A percentile compares a stretch with the other conserved stretches of the same genome.
Evolutionary conservation across 345 rosid species (phyloP).

Genomic region (Microcos paniculata): DNA sequence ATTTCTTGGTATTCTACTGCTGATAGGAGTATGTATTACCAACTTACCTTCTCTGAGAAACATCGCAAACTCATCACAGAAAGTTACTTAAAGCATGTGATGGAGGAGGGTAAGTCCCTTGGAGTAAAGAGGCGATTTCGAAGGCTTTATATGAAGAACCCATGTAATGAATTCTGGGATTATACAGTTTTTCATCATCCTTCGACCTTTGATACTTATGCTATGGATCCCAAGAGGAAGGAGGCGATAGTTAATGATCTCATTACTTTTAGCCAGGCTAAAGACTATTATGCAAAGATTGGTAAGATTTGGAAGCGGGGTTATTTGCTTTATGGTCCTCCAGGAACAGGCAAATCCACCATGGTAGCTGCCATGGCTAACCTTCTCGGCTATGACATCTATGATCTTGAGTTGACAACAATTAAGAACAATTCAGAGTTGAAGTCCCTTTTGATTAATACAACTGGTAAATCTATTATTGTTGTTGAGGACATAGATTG

Average conservation of each 20-base stretch:
- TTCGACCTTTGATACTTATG: conserved; percentile 50
- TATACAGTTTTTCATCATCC: conserved; percentile 52
- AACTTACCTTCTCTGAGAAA: conserved; percentile 39
- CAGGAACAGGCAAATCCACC: conserved; percentile 75
- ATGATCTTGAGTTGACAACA: conserved; percentile 61
- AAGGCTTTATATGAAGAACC: conserved; percentile 47
- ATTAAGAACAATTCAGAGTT: conserved; percentile 52
- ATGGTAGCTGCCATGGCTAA: conserved; percentile 69
- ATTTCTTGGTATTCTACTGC: background rate
- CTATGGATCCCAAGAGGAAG: conserved; percentile 61
- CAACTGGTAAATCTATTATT: conserved; percentile 44
- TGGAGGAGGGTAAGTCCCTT: conserved; percentile 35
- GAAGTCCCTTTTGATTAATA: conserved; percentile 46
- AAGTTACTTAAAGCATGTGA: conserved; percentile 29
- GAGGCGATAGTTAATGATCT: conserved; percentile 48
- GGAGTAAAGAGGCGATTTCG: conserved; percentile 30
- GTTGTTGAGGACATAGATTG: conserved; percentile 72
- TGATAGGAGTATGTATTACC: conserved; percentile 27
- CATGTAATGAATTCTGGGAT: conserved; percentile 32
- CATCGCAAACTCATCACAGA: conserved; percentile 33
- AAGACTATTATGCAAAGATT: conserved; percentile 57
- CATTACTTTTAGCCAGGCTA: conserved; percentile 38
- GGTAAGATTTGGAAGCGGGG: conserved; percentile 80
- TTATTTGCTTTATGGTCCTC: conserved; percentile 63
- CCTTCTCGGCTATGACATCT: conserved; percentile 58